phyloP scores from a whole-genome alignment of 140 eudicot genomes.

The Oenanthe javanica region DNA sequence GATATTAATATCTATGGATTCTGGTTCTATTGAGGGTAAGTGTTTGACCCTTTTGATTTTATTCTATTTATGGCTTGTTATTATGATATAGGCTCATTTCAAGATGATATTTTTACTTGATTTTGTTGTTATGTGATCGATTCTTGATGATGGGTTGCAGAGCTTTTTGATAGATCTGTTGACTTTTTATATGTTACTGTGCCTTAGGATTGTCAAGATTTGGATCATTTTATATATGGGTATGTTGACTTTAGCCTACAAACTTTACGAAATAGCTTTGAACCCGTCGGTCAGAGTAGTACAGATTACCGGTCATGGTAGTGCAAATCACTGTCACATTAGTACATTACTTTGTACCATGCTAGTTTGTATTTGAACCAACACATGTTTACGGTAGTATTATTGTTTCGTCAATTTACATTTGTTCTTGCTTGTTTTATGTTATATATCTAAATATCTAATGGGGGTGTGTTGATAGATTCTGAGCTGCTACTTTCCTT shows the following conservation, averaged over 20 bases:
- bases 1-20: conserved; percentile 27
- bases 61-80: background rate
- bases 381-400: background rate
- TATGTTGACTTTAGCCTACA: background rate
- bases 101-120: background rate
- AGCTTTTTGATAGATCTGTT: conserved; percentile 9
- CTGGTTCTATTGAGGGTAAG: conserved; percentile 41
- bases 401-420: background rate
- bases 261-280: background rate
- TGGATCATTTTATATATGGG: background rate
- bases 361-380: too few relatives aligned
- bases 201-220: background rate
- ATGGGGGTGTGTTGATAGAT: background rate
- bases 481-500: background rate
- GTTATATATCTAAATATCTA: background rate
- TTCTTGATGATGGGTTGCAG: conserved; percentile 1
- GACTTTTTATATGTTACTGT: background rate
- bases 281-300: too few relatives aligned
- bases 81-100: background rate
- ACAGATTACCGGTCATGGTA: too few relatives aligned
- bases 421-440: background rate
- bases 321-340: too few relatives aligned
- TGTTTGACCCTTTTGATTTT: background rate
- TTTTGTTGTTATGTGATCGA: background rate
- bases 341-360: too few relatives aligned